Evolutionary conservation across 2,329 filamentous ascomycete species (phyloP), one percentile per base, ranked within the genome.

Genomic region (Hortaea werneckii): DNA sequence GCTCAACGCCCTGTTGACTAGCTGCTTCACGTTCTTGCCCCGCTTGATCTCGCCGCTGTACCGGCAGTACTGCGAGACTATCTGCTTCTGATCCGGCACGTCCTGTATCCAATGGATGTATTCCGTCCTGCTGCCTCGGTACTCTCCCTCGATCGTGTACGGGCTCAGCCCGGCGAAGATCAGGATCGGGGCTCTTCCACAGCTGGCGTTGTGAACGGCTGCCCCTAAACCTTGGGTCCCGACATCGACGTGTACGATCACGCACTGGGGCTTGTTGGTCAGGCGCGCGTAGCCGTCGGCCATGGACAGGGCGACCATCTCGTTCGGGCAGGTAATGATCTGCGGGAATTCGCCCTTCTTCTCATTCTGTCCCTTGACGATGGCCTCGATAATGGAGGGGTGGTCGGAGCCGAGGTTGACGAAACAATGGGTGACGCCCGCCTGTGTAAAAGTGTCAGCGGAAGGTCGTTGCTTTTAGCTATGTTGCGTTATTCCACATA

Each of bases 51-150:
- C 88, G 3, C 75, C 86, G 0, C 82, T 70, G 59, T 92, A 94
- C 7, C 87, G 77, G 62, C 88, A 94, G 65, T 94, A 94, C 67
- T 94, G 87, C 0, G 78, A 72, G 3, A 94, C 71, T 48, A 94
- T 89, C 57, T 80, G 76, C 62, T 83, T 86, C 63, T 90, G 86
- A 57, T 90, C 84, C 0, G 83, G 85, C 2, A 88, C 82, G 64
- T 90, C 84, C 58, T 90, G 85, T 29, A 89, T 83, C 84, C 85
- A 90, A 63, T 90, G 85, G 54, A 88, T 89, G 62, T 86, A 89
- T 65, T 90, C 86, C 1, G 84, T 88, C 44, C 85, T 73, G n/a
- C 76, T 82, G 9, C 85, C 85, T 1, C 82, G 75, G 67, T 84
- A 78, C 65, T 90, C 85, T 11, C 85, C 85, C 56, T 88, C 83